Percentiles rank a stretch among this genome's conserved stretches.
phyloP scores from a whole-genome alignment of 1,284 basidiomycete genomes.

The Microbotryomycetes sp. region DNA sequence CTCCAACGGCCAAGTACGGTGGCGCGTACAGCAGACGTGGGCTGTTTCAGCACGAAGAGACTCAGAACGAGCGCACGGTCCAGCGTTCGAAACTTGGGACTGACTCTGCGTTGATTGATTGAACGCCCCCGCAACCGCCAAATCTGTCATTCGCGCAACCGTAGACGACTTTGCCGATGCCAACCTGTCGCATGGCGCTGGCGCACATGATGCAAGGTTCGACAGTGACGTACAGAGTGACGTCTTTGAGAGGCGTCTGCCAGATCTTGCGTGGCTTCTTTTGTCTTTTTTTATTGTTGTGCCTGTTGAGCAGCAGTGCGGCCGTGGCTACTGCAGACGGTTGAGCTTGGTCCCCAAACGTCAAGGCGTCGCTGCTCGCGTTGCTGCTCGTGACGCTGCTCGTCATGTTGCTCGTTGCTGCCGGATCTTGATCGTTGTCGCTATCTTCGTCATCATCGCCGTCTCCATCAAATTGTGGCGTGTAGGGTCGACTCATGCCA shows the following conservation, averaged over 20 bases:
- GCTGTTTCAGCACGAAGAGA: conserved; percentile 13
- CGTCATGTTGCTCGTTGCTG: too few species aligned
- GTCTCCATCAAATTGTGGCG: conserved; percentile 13
- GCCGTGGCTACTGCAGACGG: conserved; percentile 34
- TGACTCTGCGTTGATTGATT: conserved; percentile 73
- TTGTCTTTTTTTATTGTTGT: conserved; percentile 10
- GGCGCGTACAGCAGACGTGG: conserved; percentile 51
- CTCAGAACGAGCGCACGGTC: neutral
- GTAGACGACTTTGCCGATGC: conserved; percentile 84
- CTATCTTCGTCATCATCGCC: neutral
- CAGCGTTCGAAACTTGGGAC: conserved; percentile 36
- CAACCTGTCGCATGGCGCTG: conserved; percentile 84
- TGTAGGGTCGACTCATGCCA: conserved; percentile 11
- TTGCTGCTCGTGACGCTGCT: neutral
- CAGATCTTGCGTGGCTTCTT: conserved; percentile 32
- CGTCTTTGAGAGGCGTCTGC: conserved; percentile 63
- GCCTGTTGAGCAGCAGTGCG: conserved; percentile 52
- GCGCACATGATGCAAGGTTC: conserved; percentile 99
- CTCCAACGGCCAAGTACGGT: conserved; percentile 68
- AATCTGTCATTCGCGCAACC: conserved; percentile 96
- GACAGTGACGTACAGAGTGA: conserved; percentile 93
- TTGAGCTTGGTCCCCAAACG: neutral
- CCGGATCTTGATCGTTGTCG: too few species aligned
- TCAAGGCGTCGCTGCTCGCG: neutral
- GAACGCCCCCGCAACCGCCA: conserved; percentile 92